These are phyloP conservation scores for Simplicillium aogashimaense DNA, from an alignment of 2,329 filamentous ascomycete species.

Conservation along the genomic window DNA sequence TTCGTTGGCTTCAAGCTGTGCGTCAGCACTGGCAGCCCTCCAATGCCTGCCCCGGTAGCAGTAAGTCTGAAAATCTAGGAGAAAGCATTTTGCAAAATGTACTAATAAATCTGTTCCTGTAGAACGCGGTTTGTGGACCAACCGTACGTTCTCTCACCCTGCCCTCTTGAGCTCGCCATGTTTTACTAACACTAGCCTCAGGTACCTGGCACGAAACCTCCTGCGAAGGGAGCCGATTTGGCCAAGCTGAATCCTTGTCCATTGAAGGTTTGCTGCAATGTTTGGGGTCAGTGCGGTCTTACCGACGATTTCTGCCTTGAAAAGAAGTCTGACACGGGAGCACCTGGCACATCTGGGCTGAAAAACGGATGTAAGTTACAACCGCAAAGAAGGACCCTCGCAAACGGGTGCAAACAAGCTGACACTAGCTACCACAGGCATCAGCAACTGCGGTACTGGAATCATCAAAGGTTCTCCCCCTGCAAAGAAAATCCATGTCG, in stretches of 20 bases:
- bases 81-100: too few species aligned
- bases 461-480: conserved; percentile 4
- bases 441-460: conserved; percentile 6
- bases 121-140: conserved; percentile 22
- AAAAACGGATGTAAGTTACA: too few species aligned
- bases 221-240: conserved; percentile 10
- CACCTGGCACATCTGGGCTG: neutral
- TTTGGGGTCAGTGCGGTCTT: conserved; percentile 31
- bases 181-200: too few species aligned
- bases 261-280: conserved; percentile 19
- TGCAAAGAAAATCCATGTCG: neutral
- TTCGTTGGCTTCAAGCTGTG: conserved; percentile 19
- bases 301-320: conserved; percentile 26
- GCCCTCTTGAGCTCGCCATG: too few species aligned
- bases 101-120: too few species aligned
- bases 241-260: conserved; percentile 18
- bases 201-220: conserved; percentile 15
- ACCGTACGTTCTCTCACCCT: too few species aligned
- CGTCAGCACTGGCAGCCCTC: conserved; percentile 20
- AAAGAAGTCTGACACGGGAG: neutral
- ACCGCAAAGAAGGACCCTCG: too few species aligned
- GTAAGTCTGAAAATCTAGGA: too few species aligned
- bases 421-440: too few species aligned
- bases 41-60: conserved; percentile 20
- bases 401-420: too few species aligned